These are phyloP conservation scores for Tilletia walkeri DNA, from an alignment of 1,284 basidiomycete species.

Conservation along the genomic window DNA sequence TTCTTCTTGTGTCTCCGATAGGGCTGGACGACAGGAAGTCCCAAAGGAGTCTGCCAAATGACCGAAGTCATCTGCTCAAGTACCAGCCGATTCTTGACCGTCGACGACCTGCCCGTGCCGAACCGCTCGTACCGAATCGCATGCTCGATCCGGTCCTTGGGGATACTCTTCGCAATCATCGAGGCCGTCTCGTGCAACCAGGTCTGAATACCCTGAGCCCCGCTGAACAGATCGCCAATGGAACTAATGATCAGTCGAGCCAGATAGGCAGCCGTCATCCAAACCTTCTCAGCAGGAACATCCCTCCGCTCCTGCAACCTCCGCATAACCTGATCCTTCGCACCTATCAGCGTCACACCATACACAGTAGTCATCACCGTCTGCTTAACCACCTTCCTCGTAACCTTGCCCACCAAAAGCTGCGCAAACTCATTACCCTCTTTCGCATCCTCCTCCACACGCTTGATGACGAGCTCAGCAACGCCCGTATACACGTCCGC, in stretches of 20 bases:
- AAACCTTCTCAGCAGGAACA: slow-evolving; percentile 71
- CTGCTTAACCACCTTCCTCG: slow-evolving; percentile 96
- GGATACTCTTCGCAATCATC: slow-evolving; percentile 83
- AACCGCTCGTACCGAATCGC: slow-evolving; percentile 51
- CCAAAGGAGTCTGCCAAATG: slow-evolving; percentile 93
- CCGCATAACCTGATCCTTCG: slow-evolving; percentile 88
- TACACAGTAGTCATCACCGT: slow-evolving; percentile 99
- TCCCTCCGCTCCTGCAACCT: slow-evolving; percentile 79
- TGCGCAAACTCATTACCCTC: slow-evolving; percentile 65
- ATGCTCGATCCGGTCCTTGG: slow-evolving; percentile 69
- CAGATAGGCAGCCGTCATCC: slow-evolving; percentile 76
- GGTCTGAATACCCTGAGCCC: slow-evolving; percentile 84
- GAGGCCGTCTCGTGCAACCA: slow-evolving; percentile 84
- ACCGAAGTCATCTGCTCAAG: slow-evolving; percentile 90
- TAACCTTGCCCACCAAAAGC: slow-evolving; percentile 74
- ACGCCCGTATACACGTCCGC: slow-evolving; percentile 96
- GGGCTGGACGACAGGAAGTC: slow-evolving; percentile 91
- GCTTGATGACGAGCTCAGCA: slow-evolving; percentile 61
- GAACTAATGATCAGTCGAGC: slow-evolving; percentile 51
- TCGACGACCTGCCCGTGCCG: slow-evolving; percentile 26
- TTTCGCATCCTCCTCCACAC: slow-evolving; percentile 61
- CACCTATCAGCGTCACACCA: slow-evolving; percentile 93
- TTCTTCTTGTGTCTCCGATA: slow-evolving; percentile 82
- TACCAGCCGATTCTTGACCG: not conserved
- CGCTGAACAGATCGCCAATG: slow-evolving; percentile 89